phyloP scores from a whole-genome alignment of 768 basidiomycete genomes.

The Suillus luteus region DNA sequence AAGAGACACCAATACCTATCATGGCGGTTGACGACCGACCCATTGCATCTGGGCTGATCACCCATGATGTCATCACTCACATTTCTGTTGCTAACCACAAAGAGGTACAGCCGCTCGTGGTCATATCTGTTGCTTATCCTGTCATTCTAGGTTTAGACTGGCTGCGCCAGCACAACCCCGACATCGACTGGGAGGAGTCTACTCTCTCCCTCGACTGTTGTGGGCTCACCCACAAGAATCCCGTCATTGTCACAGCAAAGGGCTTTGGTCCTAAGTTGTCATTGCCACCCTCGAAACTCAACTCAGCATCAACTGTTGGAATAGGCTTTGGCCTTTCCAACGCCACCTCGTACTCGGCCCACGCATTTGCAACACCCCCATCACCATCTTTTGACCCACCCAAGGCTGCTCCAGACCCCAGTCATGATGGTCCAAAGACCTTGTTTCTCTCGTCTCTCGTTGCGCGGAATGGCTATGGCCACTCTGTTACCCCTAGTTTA shows the following conservation, averaged over 20 bases:
- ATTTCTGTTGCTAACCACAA: constrained; percentile 29
- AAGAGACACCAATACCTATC: constrained; percentile 37
- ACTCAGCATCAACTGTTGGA: neutral
- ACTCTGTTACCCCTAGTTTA: no score
- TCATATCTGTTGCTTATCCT: constrained; percentile 37
- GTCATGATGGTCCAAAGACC: no score
- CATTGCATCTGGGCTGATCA: constrained; percentile 42
- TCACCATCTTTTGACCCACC: no score
- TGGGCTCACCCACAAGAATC: constrained; percentile 17
- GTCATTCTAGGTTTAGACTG: constrained; percentile 20
- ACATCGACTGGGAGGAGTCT: neutral
- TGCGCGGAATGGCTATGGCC: no score
- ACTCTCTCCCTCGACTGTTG: constrained; percentile 26
- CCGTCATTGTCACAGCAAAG: constrained; percentile 21
- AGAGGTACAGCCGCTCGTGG: constrained; percentile 32
- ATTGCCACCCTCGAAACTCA: neutral
- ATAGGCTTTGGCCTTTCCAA: constrained; percentile 23
- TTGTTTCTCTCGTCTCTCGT: no score
- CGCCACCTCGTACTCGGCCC: no score
- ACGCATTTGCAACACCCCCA: no score
- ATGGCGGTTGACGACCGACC: constrained; percentile 40
- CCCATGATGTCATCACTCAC: constrained; percentile 37
- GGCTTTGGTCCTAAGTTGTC: constrained; percentile 35
- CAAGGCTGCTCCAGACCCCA: no score
- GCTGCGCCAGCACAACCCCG: constrained; percentile 5